Evolutionary conservation across 257 asterid species (phyloP).

Genomic region (Vinca minor): DNA sequence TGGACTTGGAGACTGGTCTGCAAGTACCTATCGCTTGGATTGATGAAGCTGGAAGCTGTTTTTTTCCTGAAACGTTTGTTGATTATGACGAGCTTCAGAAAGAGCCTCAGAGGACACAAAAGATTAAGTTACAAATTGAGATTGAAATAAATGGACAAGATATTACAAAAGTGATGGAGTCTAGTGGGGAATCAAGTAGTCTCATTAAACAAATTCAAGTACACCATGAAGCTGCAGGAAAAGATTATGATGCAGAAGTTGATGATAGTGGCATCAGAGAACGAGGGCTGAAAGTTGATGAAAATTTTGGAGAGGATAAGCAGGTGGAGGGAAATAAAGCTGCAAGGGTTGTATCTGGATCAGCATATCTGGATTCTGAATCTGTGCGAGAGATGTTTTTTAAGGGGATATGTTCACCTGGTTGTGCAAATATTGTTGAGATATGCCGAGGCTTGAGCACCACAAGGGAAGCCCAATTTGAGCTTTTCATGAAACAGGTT

Average conservation of each 20-base stretch:
- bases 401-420: slow-evolving; percentile 35
- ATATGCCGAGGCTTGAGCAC: slow-evolving; percentile 31
- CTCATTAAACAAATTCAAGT: slow-evolving; percentile 29
- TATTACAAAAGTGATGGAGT: slow-evolving; percentile 35
- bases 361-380: slow-evolving; percentile 25
- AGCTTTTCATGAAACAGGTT: slow-evolving; percentile 65
- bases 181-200: slow-evolving; percentile 66
- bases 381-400: slow-evolving; percentile 39
- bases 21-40: slow-evolving; percentile 77
- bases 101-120: slow-evolving; percentile 31
- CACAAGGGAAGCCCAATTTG: slow-evolving; percentile 42
- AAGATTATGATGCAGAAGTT: slow-evolving; percentile 33
- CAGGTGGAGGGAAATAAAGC: slow-evolving; percentile 21
- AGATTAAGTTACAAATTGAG: slow-evolving; percentile 62
- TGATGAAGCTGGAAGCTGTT: slow-evolving; percentile 68
- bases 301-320: slow-evolving; percentile 21
- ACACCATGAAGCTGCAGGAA: slow-evolving; percentile 24
- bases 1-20: slow-evolving; percentile 58
- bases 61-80: slow-evolving; percentile 58
- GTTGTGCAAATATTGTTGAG: slow-evolving; percentile 37
- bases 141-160: slow-evolving; percentile 58
- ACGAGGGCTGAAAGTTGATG: slow-evolving; percentile 26
- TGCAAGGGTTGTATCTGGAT: slow-evolving; percentile 14
- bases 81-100: slow-evolving; percentile 29
- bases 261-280: slow-evolving; percentile 27